Evolutionary conservation across 1,284 basidiomycete species (phyloP), one percentile per base, ranked within the genome.

Genomic region (Heterobasidion occidentale): DNA sequence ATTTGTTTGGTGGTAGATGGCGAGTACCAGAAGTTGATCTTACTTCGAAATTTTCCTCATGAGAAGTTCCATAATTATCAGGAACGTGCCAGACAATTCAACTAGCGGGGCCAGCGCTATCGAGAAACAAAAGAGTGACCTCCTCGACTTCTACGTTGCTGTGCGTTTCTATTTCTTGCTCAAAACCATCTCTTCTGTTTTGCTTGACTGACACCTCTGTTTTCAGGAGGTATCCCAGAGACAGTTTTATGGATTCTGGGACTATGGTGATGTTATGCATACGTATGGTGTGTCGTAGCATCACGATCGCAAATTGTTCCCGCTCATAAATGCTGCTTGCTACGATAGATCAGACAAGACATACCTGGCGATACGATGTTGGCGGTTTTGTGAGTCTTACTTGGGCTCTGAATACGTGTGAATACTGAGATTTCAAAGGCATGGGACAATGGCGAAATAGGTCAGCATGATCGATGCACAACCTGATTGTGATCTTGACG

Each of bases 261-360:
- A 75, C 58, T 74, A 72, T 55, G 74, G 74, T 3, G 74, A 75
- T 60, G 68, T 74, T 17, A 74, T 74, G 73, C 74, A 75, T 56
- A 75, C 74, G 1, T 73, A 73, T 58, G 70, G 54, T 57, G 42
- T 46, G 42, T 35, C 34, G 19, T 53, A 3, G 14, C 36, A 19
- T 9, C 15, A 19, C 19, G 2, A 15, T 36, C 8, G 9, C 7
- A n/a, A 33, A 33, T 19, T 15, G 19, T 17, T 53, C 20, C 45
- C 7, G 14, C 5, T 38, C 12, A 53, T 36, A 8, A 19, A 46
- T 44, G 9, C 38, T 12, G n/a, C n/a, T 44, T 14, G 12, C 50
- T 46, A 7, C 57, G 11, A 48, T 56, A 52, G 59, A 72, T 53
- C 66, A 74, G 58, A 76, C 74, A 0, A 66, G 74, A 9, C 75